Evolutionary conservation across 2,329 filamentous ascomycete genomes (phyloP).

Genomic region (Fonsecaea monophora): DNA sequence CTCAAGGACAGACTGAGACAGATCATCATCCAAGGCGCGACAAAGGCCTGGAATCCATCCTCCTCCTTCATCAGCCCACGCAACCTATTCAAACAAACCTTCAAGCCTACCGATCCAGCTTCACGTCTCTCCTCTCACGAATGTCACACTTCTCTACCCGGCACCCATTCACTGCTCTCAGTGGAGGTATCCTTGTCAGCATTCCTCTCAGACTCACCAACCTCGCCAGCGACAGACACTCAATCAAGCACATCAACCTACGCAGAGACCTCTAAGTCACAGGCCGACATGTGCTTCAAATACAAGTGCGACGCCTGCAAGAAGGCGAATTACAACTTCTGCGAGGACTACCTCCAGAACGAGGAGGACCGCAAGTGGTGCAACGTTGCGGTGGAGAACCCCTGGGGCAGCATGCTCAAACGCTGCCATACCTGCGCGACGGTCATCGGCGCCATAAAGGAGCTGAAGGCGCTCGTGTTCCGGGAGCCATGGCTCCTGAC

Average conservation of each 20-base stretch:
- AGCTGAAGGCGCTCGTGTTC: slow-evolving; percentile 27
- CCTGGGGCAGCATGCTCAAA: slow-evolving; percentile 16
- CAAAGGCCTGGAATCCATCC: slow-evolving; percentile 6
- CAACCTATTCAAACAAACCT: slow-evolving; percentile 14
- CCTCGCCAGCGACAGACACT: background rate
- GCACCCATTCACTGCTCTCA: background rate
- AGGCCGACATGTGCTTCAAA: slow-evolving; percentile 28
- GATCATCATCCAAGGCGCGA: slow-evolving; percentile 12
- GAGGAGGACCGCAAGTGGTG: slow-evolving; percentile 10
- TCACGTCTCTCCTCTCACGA: background rate
- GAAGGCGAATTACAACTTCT: slow-evolving; percentile 18
- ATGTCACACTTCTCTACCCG: background rate
- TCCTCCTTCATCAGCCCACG: slow-evolving; percentile 1
- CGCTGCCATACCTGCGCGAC: slow-evolving; percentile 28
- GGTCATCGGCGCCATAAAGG: slow-evolving; percentile 28
- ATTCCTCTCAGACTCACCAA: background rate
- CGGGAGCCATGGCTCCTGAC: slow-evolving; percentile 34
- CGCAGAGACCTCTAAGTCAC: background rate
- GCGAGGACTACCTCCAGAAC: slow-evolving; percentile 17
- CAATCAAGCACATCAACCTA: background rate
- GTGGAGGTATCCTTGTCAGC: background rate
- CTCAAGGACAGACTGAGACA: slow-evolving; percentile 20
- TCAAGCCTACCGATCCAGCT: background rate
- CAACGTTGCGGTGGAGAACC: slow-evolving; percentile 20
- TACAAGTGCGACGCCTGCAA: slow-evolving; percentile 28